Evolutionary conservation across 495 filamentous ascomycete genomes (phyloP).

Genomic region (Collariella sp.): DNA sequence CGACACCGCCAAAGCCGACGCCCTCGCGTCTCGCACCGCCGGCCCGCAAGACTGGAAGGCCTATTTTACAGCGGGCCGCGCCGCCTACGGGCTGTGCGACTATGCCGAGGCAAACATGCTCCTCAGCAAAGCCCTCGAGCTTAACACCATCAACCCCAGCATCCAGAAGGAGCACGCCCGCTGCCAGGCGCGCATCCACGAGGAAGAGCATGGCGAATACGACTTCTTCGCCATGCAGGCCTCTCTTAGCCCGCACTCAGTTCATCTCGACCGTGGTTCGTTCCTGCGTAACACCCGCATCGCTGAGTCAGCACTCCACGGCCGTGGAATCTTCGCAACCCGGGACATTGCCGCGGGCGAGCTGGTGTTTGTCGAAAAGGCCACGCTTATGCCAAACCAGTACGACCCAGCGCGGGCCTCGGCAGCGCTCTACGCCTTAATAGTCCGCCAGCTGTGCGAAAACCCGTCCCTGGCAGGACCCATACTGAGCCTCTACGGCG

Average conservation of each 20-base stretch:
- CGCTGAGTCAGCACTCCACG: constrained; percentile 17
- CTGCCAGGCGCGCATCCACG: constrained; percentile 24
- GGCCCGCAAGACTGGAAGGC: constrained; percentile 36
- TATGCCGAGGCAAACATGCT: constrained; percentile 24
- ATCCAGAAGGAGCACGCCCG: constrained; percentile 31
- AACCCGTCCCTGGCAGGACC: constrained; percentile 39
- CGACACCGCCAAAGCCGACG: constrained; percentile 41
- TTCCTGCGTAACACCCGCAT: constrained; percentile 28
- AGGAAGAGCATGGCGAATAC: constrained; percentile 39
- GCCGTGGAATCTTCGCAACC: constrained; percentile 45
- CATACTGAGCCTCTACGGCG: constrained; percentile 39
- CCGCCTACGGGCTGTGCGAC: constrained; percentile 39
- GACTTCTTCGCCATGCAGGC: constrained; percentile 34
- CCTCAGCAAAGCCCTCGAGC: constrained; percentile 27
- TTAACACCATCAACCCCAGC: constrained; percentile 23
- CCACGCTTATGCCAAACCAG: constrained; percentile 35
- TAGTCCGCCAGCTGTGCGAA: constrained; percentile 40
- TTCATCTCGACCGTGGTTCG: constrained; percentile 38
- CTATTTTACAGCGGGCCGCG: constrained; percentile 40
- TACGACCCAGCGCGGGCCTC: constrained; percentile 28
- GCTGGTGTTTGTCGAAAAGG: constrained; percentile 47
- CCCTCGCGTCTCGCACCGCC: constrained; percentile 25
- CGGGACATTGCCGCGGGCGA: constrained; percentile 42
- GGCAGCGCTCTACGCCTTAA: constrained; percentile 33
- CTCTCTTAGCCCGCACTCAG: constrained; percentile 23